These are phyloP conservation scores for Bipolaris oryzae DNA, from an alignment of 2,329 filamentous ascomycete genomes.

Conservation along the genomic window DNA sequence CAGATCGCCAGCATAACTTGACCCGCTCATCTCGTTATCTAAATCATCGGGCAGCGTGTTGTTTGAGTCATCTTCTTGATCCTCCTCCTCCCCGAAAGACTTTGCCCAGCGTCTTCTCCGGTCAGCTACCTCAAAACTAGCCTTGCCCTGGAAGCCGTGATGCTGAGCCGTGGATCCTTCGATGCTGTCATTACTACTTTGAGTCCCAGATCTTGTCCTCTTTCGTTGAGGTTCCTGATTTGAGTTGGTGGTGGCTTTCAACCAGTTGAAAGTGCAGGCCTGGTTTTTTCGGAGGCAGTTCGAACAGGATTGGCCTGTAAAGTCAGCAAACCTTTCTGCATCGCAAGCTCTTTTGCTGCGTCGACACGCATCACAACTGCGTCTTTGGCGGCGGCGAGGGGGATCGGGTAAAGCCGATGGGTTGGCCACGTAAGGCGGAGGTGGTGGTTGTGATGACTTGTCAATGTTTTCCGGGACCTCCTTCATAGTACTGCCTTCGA, in stretches of 20 bases:
- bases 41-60: not conserved
- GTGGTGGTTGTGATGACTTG: not conserved
- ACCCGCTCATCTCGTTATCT: not conserved
- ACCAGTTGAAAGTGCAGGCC: conserved; percentile 54
- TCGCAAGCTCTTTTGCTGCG: conserved; percentile 54
- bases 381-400: conserved; percentile 18
- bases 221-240: conserved; percentile 1
- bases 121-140: not conserved
- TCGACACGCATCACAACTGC: conserved; percentile 54
- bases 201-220: conserved; percentile 17
- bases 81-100: not conserved
- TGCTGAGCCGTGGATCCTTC: conserved; percentile 2
- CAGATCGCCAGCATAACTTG: not conserved
- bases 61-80: not conserved
- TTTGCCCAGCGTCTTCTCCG: not conserved
- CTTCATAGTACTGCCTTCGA: conserved; percentile 6
- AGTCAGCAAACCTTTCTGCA: conserved; percentile 38
- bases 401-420: not conserved
- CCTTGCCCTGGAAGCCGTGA: conserved; percentile 1
- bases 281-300: conserved; percentile 53
- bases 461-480: conserved; percentile 1
- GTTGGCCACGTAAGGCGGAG: not conserved
- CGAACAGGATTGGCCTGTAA: conserved; percentile 40
- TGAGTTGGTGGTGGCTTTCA: conserved; percentile 30
- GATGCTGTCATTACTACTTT: not conserved